Percentiles rank a stretch among this genome's conserved stretches.
Evolutionary conservation across 805 yeast genomes (phyloP).

Genomic region (Zygosaccharomyces siamensis): DNA sequence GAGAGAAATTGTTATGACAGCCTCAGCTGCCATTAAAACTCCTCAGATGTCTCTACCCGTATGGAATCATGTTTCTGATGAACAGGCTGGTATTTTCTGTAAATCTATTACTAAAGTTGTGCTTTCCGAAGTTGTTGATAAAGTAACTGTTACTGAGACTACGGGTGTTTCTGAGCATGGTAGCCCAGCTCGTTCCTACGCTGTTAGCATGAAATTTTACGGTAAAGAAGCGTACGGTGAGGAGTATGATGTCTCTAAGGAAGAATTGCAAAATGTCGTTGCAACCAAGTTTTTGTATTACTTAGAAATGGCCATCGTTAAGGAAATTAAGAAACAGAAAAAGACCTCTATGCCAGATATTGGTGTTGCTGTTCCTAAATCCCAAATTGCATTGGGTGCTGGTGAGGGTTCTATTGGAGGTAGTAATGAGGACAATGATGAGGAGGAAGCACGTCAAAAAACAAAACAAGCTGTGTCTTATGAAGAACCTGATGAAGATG

Average conservation of each 20-base stretch:
- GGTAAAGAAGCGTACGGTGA: slow-evolving; percentile 68
- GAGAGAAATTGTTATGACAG: slow-evolving; percentile 99
- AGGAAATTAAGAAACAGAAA: slow-evolving; percentile 80
- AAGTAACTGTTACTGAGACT: slow-evolving; percentile 81
- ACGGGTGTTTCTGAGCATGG: slow-evolving; percentile 54
- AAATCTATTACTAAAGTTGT: slow-evolving; percentile 80
- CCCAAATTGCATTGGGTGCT: slow-evolving; percentile 43
- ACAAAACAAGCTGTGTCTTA: slow-evolving; percentile 85
- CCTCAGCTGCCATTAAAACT: slow-evolving; percentile 91
- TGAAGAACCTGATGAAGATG: slow-evolving; percentile 95
- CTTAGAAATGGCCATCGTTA: slow-evolving; percentile 67
- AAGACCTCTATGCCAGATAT: slow-evolving; percentile 53
- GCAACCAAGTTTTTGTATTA: slow-evolving; percentile 58
- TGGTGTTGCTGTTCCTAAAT: slow-evolving; percentile 65
- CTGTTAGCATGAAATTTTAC: slow-evolving; percentile 70
- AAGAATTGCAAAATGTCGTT: slow-evolving; percentile 67
- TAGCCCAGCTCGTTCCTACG: slow-evolving; percentile 62
- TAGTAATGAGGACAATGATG: slow-evolving; percentile 45
- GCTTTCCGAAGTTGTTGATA: slow-evolving; percentile 83
- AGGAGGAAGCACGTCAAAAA: slow-evolving; percentile 55
- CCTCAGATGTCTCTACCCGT: slow-evolving; percentile 97
- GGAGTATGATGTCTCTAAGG: slow-evolving; percentile 84
- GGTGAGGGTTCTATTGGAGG: slow-evolving; percentile 35
- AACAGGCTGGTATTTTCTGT: slow-evolving; percentile 87
- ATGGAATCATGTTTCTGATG: slow-evolving; percentile 71